A percentile compares a stretch with the other conserved stretches of the same genome.
Conservation (phyloP, 2,329 filamentous ascomycete genomes). For the Leptographium wingfieldii region DNA sequence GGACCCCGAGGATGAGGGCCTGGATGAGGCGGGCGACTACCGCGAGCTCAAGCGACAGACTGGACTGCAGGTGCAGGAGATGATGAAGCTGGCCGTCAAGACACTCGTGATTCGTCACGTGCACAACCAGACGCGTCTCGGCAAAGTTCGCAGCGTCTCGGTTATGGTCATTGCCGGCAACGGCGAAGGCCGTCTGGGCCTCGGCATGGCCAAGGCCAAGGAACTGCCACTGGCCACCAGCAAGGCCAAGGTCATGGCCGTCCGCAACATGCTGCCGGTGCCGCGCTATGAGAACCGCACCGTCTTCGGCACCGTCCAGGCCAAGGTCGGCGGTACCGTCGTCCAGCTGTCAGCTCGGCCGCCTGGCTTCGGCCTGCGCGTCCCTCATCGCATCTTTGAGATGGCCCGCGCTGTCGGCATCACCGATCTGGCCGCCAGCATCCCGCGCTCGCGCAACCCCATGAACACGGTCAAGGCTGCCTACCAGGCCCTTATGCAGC, state of each 20-base stretch:
- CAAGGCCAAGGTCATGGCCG: conserved; percentile 69
- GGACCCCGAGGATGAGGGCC: conserved; percentile 36
- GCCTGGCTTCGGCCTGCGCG: conserved; percentile 93
- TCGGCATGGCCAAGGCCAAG: conserved; percentile 81
- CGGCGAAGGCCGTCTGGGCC: conserved; percentile 68
- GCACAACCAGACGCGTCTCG: conserved; percentile 87
- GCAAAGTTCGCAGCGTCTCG: conserved; percentile 73
- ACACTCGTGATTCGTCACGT: conserved; percentile 62
- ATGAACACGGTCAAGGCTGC: conserved; percentile 97
- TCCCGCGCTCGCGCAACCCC: conserved; percentile 78
- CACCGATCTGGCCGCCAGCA: conserved; percentile 70
- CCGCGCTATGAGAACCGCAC: conserved; percentile 84
- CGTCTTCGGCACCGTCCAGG: conserved; percentile 72
- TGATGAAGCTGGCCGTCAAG: conserved; percentile 51
- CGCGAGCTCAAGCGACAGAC: conserved; percentile 41
- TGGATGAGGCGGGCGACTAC: conserved; percentile 38
- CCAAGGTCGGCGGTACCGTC: conserved; percentile 78
- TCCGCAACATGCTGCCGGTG: conserved; percentile 88
- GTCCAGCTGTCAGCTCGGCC: conserved; percentile 72
- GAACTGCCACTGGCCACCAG: conserved; percentile 54
- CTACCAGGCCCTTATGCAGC: conserved; percentile 68
- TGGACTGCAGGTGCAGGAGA: conserved; percentile 38
- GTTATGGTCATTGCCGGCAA: conserved; percentile 77
- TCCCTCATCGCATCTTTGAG: conserved; percentile 85
- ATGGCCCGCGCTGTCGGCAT: conserved; percentile 83